phyloP scores from a whole-genome alignment of 371 early-diverging fungal species.

The Rhizopus delemar region DNA sequence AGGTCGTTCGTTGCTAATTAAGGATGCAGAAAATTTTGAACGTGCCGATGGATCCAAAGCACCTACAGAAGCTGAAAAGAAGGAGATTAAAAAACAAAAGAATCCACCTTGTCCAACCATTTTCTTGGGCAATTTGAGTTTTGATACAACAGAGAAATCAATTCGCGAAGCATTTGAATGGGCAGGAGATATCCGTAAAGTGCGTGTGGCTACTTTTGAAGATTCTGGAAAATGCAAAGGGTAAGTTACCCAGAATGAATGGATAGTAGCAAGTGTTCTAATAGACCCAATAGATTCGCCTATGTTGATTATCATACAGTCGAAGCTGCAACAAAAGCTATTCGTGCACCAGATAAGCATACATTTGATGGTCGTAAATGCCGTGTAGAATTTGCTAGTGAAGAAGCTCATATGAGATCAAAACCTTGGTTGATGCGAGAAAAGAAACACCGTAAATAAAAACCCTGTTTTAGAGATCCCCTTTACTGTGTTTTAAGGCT shows the following conservation, averaged over 20 bases:
- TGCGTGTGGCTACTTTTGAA: conserved; percentile 73
- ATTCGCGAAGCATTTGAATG: conserved; percentile 63
- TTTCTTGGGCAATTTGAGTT: conserved; percentile 82
- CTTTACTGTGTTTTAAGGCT: no score
- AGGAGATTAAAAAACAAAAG: conserved; percentile 50
- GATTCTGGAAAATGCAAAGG: conserved; percentile 79
- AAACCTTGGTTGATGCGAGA: conserved; percentile 57
- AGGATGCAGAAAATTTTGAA: conserved; percentile 61
- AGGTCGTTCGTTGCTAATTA: conserved; percentile 69
- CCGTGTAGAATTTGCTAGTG: conserved; percentile 56
- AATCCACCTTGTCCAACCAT: conserved; percentile 72
- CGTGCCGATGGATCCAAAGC: conserved; percentile 46
- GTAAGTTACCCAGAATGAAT: conserved; percentile 28
- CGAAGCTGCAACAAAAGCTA: conserved; percentile 64
- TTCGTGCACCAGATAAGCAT: conserved; percentile 56
- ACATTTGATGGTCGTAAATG: conserved; percentile 43
- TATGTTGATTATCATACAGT: conserved; percentile 69
- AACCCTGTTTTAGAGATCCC: no score
- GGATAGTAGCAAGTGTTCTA: not conserved
- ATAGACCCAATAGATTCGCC: conserved; percentile 47
- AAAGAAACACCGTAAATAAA: conserved; percentile 20
- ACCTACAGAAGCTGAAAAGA: conserved; percentile 40
- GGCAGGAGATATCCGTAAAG: conserved; percentile 67
- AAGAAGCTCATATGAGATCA: conserved; percentile 59
- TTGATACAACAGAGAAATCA: conserved; percentile 63